Percentiles rank a stretch among this genome's conserved stretches.
Evolutionary conservation across 768 basidiomycete genomes (phyloP).

Genomic region (Postia placenta): DNA sequence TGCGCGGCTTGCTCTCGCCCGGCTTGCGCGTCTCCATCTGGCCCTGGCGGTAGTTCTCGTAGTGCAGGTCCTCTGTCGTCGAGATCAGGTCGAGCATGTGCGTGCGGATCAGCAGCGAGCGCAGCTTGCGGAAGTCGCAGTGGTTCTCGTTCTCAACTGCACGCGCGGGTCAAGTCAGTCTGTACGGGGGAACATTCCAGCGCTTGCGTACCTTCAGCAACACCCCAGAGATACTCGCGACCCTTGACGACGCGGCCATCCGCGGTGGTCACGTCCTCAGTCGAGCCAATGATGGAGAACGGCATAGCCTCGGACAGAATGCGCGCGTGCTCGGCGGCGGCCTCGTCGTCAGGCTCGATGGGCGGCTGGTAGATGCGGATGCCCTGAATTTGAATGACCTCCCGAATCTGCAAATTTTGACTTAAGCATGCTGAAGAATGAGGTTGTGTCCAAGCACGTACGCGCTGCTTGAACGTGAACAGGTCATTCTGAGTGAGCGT

Average conservation of each 20-base stretch:
- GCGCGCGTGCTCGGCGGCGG: constrained; percentile 82
- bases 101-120: constrained; percentile 91
- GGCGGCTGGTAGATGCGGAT: constrained; percentile 95
- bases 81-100: constrained; percentile 98
- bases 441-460: too few relatives aligned
- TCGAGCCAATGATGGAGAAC: constrained; percentile 97
- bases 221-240: constrained; percentile 98
- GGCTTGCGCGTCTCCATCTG: constrained; percentile 99
- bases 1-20: constrained; percentile 97
- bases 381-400: constrained; percentile 84
- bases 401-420: constrained; percentile 57
- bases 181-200: background rate
- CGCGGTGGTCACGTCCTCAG: constrained; percentile 84
- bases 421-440: background rate
- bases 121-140: constrained; percentile 98
- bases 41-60: constrained; percentile 95
- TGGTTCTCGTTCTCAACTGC: constrained; percentile 98
- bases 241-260: constrained; percentile 96
- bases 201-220: constrained; percentile 78
- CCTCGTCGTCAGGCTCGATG: constrained; percentile 82
- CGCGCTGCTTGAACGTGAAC: constrained; percentile 86
- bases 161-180: background rate
- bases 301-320: constrained; percentile 89
- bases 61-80: constrained; percentile 92
- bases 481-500: constrained; percentile 94